Percentiles rank a stretch among this genome's conserved stretches.
Evolutionary conservation across 345 rosid genomes (phyloP).

Genomic region (Syzygium aromaticum): DNA sequence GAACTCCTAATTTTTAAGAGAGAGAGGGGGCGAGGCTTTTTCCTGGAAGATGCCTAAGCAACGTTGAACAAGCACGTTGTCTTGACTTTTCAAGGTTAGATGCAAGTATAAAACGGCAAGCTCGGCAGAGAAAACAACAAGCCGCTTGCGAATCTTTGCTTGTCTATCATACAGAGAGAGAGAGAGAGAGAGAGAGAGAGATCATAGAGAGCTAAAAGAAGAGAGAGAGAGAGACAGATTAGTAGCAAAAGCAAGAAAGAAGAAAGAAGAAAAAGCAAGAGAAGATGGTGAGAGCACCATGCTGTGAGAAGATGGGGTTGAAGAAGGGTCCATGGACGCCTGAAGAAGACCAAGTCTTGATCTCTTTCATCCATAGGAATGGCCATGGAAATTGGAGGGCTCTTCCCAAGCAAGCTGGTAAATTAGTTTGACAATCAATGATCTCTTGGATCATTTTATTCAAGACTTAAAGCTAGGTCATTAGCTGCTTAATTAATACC

Average conservation of each 20-base stretch:
- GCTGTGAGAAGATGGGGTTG: conserved; percentile 76
- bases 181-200: not conserved
- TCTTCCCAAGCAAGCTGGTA: conserved; percentile 83
- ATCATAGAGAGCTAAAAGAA: too few relatives aligned
- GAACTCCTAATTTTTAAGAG: not conserved
- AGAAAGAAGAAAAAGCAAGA: not conserved
- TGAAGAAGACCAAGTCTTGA: conserved; percentile 63
- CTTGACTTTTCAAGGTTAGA: not conserved
- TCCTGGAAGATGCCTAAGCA: not conserved
- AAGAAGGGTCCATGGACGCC: conserved; percentile 26
- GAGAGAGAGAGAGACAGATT: not conserved
- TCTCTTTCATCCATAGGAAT: conserved; percentile 33
- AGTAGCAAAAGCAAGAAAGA: not conserved
- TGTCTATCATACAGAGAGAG: not conserved
- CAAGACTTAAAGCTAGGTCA: not conserved
- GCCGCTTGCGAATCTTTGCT: not conserved
- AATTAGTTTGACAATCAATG: not conserved
- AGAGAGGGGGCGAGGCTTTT: not conserved
- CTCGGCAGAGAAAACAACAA: not conserved
- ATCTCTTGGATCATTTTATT: not conserved
- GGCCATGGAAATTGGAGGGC: conserved; percentile 44
- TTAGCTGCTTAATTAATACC: not conserved
- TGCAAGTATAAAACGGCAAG: not conserved
- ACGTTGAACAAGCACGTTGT: not conserved
- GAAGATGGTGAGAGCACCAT: conserved; percentile 85